Conservation (phyloP, 805 yeast species). For the Blastobotrys peoriensis region DNA sequence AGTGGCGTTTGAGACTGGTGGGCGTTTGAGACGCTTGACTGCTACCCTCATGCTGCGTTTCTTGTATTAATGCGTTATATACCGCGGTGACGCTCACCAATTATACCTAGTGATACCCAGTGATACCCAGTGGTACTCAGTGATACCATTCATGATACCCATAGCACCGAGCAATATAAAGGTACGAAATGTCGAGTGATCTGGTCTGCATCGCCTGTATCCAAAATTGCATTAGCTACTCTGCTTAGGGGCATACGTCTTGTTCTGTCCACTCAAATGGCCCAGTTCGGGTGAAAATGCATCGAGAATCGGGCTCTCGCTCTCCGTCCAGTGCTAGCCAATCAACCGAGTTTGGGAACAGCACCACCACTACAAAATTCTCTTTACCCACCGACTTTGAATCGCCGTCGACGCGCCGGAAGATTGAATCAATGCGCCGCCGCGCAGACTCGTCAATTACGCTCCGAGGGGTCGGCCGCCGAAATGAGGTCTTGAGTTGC, state of each 20-base stretch:
- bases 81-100: too few relatives aligned
- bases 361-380: slow-evolving; percentile 62
- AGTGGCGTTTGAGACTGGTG: too few relatives aligned
- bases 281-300: slow-evolving; percentile 46
- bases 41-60: too few relatives aligned
- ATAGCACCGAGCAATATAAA: too few relatives aligned
- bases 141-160: too few relatives aligned
- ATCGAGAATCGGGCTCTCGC: slow-evolving; percentile 31
- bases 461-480: slow-evolving; percentile 69
- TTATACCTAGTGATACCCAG: too few relatives aligned
- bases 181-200: too few relatives aligned
- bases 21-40: too few relatives aligned
- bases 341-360: slow-evolving; percentile 69
- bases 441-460: slow-evolving; percentile 48
- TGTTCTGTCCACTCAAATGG: slow-evolving; percentile 66
- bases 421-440: slow-evolving; percentile 59
- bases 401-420: slow-evolving; percentile 80
- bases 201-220: too few relatives aligned
- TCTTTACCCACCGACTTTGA: slow-evolving; percentile 50
- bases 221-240: too few relatives aligned
- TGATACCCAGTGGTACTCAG: too few relatives aligned
- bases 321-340: slow-evolving; percentile 48
- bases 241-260: slow-evolving; percentile 71
- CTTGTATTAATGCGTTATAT: too few relatives aligned
- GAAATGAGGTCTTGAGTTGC: slow-evolving; percentile 55